These are phyloP conservation scores for Sporisorium iseilematis-ciliati DNA, from an alignment of 1,284 basidiomycete genomes.

Conservation along the genomic window DNA sequence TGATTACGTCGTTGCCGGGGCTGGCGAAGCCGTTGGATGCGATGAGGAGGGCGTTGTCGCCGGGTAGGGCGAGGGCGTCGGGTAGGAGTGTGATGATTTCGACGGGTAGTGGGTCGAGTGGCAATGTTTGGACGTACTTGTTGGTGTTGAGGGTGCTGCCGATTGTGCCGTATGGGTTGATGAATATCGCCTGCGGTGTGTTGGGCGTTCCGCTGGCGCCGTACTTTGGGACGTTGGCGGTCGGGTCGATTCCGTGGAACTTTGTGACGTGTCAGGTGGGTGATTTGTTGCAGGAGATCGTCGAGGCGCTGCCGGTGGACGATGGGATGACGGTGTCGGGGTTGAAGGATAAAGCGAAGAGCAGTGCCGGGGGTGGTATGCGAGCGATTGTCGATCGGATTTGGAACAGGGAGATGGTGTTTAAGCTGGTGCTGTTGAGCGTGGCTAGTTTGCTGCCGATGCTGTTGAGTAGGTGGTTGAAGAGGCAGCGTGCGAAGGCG, in stretches of 20 bases:
- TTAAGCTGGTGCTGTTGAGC: slow-evolving; percentile 59
- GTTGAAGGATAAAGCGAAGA: slow-evolving; percentile 26
- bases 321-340: slow-evolving; percentile 33
- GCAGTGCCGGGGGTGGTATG: slow-evolving; percentile 54
- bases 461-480: slow-evolving; percentile 51
- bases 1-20: slow-evolving; percentile 60
- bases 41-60: slow-evolving; percentile 60
- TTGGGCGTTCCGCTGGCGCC: slow-evolving; percentile 66
- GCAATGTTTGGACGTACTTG: slow-evolving; percentile 64
- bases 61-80: slow-evolving; percentile 36
- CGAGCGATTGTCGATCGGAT: slow-evolving; percentile 55
- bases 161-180: slow-evolving; percentile 67
- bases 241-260: slow-evolving; percentile 68
- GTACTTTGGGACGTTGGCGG: slow-evolving; percentile 59
- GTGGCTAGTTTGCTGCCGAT: slow-evolving; percentile 59
- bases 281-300: slow-evolving; percentile 64
- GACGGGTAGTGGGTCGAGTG: slow-evolving; percentile 16
- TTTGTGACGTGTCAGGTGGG: slow-evolving; percentile 67
- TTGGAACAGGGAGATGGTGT: slow-evolving; percentile 62
- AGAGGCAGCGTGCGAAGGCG: slow-evolving; percentile 25
- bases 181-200: slow-evolving; percentile 68
- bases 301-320: slow-evolving; percentile 50
- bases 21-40: slow-evolving; percentile 61
- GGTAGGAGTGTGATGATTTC: slow-evolving; percentile 51
- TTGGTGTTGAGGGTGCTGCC: slow-evolving; percentile 66